Evolutionary conservation across 495 filamentous ascomycete species (phyloP), one percentile per base, ranked within the genome.

Genomic region (Articulospora tetracladia): DNA sequence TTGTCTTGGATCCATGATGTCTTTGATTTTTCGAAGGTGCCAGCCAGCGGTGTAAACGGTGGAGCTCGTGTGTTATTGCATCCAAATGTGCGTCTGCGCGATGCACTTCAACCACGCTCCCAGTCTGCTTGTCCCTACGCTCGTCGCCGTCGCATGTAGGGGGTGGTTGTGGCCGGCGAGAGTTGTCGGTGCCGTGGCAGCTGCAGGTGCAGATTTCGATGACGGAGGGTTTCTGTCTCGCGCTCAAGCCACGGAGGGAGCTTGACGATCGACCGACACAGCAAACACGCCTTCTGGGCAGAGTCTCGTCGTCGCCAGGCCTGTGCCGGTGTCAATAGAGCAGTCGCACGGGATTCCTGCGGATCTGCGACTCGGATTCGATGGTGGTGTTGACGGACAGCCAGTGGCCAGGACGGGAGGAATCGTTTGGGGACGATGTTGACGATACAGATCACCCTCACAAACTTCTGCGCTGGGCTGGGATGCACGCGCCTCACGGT

Each of bases 1-100:
- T 55, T 69, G 71, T 70, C 68, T 61, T 55, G 65, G 63, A 68
- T 70, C 68, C 68, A 70, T 70, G 47, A 57, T 66, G 63, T 56
- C 49, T 67, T 54, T 32, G 53, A 60, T 58, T 34, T n/a, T n/a
- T n/a, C n/a, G n/a, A n/a, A n/a, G n/a, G n/a, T n/a, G n/a, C n/a
- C n/a, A n/a, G n/a, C 13, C 52, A 44, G 57, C 51, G 56, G 32
- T 58, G 30, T 53, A 23, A 25, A 13, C 19, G 49, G 51, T n/a
- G 36, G 41, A 27, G 34, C 24, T 55, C 41, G 23, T 41, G 41
- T 60, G 50, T 49, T 44, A 6, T n/a, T n/a, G n/a, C n/a, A n/a
- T n/a, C n/a, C n/a, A n/a, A n/a, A n/a, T n/a, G n/a, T n/a, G n/a
- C n/a, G n/a, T n/a, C n/a, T n/a, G n/a, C n/a, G n/a, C n/a, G n/a